These are phyloP conservation scores for Pholiota conissans DNA, from an alignment of 768 basidiomycete genomes.

Conservation along the genomic window DNA sequence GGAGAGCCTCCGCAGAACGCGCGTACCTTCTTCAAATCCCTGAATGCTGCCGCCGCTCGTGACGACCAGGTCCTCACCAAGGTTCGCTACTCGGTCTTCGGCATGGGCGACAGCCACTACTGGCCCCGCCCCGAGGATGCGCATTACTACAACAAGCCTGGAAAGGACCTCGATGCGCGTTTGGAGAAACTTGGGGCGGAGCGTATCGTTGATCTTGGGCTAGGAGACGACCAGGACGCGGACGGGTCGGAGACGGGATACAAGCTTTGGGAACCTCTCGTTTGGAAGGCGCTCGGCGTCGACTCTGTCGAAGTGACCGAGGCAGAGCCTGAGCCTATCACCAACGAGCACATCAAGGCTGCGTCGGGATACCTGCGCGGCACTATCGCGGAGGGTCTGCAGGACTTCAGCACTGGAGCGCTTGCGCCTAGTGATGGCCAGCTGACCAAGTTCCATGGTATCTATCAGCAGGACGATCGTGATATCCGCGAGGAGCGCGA, in stretches of 20 bases:
- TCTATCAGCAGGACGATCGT: constrained; percentile 96
- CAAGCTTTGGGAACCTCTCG: constrained; percentile 88
- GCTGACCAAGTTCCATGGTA: constrained; percentile 97
- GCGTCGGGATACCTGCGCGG: constrained; percentile 92
- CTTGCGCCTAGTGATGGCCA: constrained; percentile 89
- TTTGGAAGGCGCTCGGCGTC: constrained; percentile 96
- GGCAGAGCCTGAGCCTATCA: constrained; percentile 94
- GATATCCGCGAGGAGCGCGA: constrained; percentile 97
- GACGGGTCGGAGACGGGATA: constrained; percentile 97
- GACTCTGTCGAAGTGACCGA: constrained; percentile 86
- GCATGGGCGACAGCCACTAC: constrained; percentile 97
- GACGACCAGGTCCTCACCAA: constrained; percentile 61
- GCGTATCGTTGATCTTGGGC: constrained; percentile 71
- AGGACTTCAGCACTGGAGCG: constrained; percentile 86
- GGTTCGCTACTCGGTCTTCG: constrained; percentile 84
- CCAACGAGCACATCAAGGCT: constrained; percentile 99
- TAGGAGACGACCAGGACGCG: constrained; percentile 97
- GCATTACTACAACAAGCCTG: constrained; percentile 98
- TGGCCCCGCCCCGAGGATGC: constrained; percentile 97
- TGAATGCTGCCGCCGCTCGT: constrained; percentile 65
- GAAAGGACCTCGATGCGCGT: constrained; percentile 84
- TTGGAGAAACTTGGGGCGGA: constrained; percentile 80
- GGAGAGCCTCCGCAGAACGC: constrained; percentile 98
- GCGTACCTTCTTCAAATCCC: constrained; percentile 81
- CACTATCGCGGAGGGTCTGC: constrained; percentile 90